Conservation (phyloP, 306 rosid species). For the Alnus glutinosa region DNA sequence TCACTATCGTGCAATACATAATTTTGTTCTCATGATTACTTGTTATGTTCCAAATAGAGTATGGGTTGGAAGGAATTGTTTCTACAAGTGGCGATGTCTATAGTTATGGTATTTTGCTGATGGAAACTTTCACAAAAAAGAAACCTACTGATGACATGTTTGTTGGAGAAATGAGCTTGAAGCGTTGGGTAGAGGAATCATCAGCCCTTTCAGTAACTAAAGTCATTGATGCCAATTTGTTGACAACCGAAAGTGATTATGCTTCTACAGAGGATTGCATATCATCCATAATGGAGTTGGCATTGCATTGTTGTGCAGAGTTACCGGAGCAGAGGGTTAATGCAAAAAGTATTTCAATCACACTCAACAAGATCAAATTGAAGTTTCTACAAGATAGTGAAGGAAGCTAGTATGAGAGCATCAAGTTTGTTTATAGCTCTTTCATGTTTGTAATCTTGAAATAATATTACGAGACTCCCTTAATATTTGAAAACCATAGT, state of each 20-base stretch:
- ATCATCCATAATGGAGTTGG: neutral
- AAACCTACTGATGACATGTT: constrained; percentile 29
- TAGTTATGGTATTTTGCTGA: constrained; percentile 18
- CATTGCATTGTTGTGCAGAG: constrained; percentile 8
- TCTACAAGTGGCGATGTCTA: constrained; percentile 25
- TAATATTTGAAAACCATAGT: no score
- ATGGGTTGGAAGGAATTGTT: constrained; percentile 18
- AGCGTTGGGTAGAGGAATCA: constrained; percentile 1
- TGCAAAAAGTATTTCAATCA: neutral
- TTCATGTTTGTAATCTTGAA: no score
- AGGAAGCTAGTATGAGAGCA: no score
- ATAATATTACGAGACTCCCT: no score
- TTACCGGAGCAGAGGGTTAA: neutral
- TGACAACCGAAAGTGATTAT: neutral
- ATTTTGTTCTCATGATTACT: no score
- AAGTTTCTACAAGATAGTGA: neutral
- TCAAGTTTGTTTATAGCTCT: no score
- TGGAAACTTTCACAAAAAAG: constrained; percentile 25
- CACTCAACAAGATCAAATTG: constrained; percentile 14
- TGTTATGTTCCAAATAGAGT: neutral
- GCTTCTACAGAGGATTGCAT: neutral
- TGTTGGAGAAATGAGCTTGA: constrained; percentile 8
- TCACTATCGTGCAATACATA: neutral
- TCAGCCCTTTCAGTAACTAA: neutral
- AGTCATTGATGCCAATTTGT: constrained; percentile 8